Evolutionary conservation across 805 yeast genomes (phyloP).

Genomic region (Alloascoidea hylecoeti): DNA sequence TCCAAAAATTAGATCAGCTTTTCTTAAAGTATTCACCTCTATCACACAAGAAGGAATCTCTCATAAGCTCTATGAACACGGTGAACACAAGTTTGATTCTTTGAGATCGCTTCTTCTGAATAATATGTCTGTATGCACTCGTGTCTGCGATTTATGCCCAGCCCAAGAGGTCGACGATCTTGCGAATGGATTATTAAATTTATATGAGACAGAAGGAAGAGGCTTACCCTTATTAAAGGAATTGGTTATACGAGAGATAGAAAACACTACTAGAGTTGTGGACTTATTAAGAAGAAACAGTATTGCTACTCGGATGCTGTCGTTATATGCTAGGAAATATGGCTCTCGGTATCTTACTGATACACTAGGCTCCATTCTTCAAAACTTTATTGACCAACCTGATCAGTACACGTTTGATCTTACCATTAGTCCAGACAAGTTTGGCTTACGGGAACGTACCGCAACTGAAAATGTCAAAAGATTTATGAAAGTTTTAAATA

Average conservation of each 20-base stretch:
- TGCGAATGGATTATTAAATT: conserved; percentile 47
- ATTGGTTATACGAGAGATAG: conserved; percentile 49
- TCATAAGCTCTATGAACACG: neutral
- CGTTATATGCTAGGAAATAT: conserved; percentile 54
- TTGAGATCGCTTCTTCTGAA: neutral
- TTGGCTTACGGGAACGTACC: conserved; percentile 18
- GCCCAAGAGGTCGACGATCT: conserved; percentile 55
- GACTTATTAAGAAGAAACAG: conserved; percentile 67
- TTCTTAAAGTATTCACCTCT: conserved; percentile 58
- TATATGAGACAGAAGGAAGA: conserved; percentile 28
- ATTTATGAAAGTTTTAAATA: conserved; percentile 42
- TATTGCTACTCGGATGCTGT: conserved; percentile 64
- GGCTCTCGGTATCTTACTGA: conserved; percentile 43
- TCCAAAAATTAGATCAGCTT: conserved; percentile 45
- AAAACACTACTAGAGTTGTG: conserved; percentile 5
- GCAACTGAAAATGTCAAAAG: conserved; percentile 24
- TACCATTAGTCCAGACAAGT: conserved; percentile 37
- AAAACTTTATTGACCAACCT: conserved; percentile 29
- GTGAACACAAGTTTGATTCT: neutral
- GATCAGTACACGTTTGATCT: conserved; percentile 40
- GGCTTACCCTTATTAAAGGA: conserved; percentile 28
- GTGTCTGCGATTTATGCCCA: conserved; percentile 50
- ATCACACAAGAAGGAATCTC: conserved; percentile 21
- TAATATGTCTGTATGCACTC: conserved; percentile 24
- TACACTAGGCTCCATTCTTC: conserved; percentile 42